Percentiles rank a stretch among this genome's conserved stretches.
Conservation (phyloP, 2,329 filamentous ascomycete species). For the Xylariaceae sp. region DNA sequence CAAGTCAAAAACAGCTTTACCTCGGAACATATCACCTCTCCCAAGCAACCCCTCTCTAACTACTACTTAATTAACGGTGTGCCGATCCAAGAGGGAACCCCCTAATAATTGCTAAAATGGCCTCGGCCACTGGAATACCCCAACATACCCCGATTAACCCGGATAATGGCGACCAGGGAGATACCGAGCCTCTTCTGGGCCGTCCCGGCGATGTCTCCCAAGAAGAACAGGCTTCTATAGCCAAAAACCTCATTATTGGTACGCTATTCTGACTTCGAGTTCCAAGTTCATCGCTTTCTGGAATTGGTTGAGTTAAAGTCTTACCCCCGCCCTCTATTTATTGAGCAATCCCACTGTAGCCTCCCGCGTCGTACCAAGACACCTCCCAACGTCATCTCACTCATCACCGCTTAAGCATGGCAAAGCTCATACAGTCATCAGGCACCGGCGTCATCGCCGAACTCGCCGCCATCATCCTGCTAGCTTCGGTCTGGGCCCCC, state of each 20-base stretch:
- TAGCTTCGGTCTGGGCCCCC: slow-evolving; percentile 75
- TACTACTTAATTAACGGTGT: neutral
- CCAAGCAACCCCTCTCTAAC: neutral
- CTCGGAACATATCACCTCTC: neutral
- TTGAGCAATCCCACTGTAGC: neutral
- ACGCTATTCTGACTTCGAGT: slow-evolving; percentile 34
- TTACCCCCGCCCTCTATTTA: neutral
- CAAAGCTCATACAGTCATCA: slow-evolving; percentile 45
- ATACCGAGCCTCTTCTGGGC: slow-evolving; percentile 73
- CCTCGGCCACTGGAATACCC: slow-evolving; percentile 69
- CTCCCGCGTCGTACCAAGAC: neutral
- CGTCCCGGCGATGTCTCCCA: slow-evolving; percentile 74
- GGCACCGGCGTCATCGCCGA: slow-evolving; percentile 84
- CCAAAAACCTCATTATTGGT: slow-evolving; percentile 77
- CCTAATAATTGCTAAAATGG: slow-evolving; percentile 52
- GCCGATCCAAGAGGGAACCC: neutral
- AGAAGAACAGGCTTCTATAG: slow-evolving; percentile 62
- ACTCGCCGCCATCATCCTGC: slow-evolving; percentile 73
- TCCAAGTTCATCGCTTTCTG: neutral
- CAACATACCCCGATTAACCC: slow-evolving; percentile 46
- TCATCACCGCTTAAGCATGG: slow-evolving; percentile 26
- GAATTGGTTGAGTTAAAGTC: too few relatives aligned
- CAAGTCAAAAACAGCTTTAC: neutral
- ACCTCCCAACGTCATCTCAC: neutral
- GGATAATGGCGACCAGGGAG: slow-evolving; percentile 43